Evolutionary conservation across 345 rosid genomes (phyloP), one percentile per base, ranked within the genome.

Genomic region (Ceriops tagal): DNA sequence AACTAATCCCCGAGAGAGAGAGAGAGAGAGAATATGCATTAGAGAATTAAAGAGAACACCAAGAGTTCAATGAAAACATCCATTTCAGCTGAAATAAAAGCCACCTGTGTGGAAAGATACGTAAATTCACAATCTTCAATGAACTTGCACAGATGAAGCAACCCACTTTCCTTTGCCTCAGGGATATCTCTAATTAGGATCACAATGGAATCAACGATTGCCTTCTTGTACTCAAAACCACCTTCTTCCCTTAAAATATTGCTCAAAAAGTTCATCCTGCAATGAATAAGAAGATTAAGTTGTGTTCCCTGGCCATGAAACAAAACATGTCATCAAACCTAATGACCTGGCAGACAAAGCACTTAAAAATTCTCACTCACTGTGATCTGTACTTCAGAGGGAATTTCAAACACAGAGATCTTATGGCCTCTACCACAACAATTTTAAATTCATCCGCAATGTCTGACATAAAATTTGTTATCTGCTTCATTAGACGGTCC

Each of bases 121-220:
- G 99, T 95, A 81, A 95, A 95, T 84, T 92, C 99, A 83, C 99
- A 95, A 76, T 95, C 99, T 85, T 95, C 99, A 76, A 95, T 95
- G 77, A 95, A 95, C 77, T 95, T 96, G 37, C 99, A 95, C 34
- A 95, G 87, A 86, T 95, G 99, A 83, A 90, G 97, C 88, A 95
- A 77, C 52, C 99, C 99, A 69, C 86, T 85, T 76, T 95, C 99
- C 80, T 92, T 95, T 30, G 97, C 96, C 60, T 95, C 98, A n/a
- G 99, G 99, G 63, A 95, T 95, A 82, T 92, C 98, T 72, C 92
- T 88, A 67, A 95, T 95, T 72, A 95, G 96, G 70, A 90, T 92
- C 62, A 95, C 99, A 72, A 95, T 95, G 51, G 99, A 92, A 81
- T 95, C 99, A 35, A 92, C 97, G 68, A 92, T 92, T 64, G 99